Conservation (phyloP, 2,329 filamentous ascomycete species). For the Sporothrix globosa region DNA sequence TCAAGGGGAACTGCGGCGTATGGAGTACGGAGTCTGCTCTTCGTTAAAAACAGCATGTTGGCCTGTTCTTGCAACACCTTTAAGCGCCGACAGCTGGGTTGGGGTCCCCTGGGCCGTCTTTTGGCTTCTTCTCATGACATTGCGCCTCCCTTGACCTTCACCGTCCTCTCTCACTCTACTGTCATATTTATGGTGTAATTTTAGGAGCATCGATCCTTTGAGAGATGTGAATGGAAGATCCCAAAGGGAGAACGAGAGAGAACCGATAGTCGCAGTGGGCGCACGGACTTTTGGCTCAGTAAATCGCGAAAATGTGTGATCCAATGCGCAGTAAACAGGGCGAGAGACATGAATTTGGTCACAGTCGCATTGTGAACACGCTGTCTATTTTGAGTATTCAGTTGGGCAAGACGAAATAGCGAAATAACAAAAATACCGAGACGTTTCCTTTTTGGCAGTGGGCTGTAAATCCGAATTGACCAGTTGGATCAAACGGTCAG, state of each 20-base stretch:
- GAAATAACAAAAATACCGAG: not conserved
- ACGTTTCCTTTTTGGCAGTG: too few species aligned
- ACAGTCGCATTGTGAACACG: constrained; percentile 7
- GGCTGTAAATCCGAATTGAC: too few species aligned
- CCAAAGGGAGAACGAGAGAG: not conserved
- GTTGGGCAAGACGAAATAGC: not conserved
- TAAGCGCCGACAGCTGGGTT: constrained; percentile 1
- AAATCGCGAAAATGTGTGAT: not conserved
- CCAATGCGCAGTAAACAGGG: not conserved
- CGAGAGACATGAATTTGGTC: not conserved
- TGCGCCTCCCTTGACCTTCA: not conserved
- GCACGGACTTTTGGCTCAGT: not conserved
- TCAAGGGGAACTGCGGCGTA: not conserved
- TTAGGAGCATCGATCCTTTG: not conserved
- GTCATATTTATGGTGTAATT: not conserved
- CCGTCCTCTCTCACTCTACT: not conserved
- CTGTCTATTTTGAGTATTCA: constrained; percentile 6
- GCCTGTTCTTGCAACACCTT: not conserved
- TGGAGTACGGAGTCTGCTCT: too few species aligned
- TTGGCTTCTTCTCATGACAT: not conserved
- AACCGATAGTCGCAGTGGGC: not conserved
- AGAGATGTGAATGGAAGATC: constrained; percentile 2
- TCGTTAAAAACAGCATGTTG: not conserved
- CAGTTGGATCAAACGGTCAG: too few species aligned
- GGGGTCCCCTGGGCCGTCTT: constrained; percentile 1